These are phyloP conservation scores for Boletus sp. DNA, from an alignment of 768 basidiomycete species.

Conservation along the genomic window DNA sequence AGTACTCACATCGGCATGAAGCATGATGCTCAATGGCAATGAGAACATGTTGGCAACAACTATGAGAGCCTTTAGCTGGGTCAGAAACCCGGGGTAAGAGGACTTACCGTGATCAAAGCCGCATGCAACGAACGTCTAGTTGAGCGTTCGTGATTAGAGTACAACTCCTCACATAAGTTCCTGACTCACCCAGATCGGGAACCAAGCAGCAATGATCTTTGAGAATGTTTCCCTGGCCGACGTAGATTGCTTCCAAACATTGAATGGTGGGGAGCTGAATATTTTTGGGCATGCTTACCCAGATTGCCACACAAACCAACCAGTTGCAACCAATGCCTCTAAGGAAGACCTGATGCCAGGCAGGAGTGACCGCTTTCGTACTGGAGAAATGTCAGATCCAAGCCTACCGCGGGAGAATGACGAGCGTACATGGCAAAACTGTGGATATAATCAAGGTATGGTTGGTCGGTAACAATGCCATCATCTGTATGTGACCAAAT, in stretches of 20 bases:
- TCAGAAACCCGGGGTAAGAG: neutral
- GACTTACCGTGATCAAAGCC: conserved; percentile 64
- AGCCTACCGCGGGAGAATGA: neutral
- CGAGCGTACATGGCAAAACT: conserved; percentile 55
- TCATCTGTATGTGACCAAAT: conserved; percentile 39
- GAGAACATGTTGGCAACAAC: conserved; percentile 79
- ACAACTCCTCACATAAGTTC: neutral
- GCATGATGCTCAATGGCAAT: conserved; percentile 66
- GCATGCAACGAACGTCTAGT: conserved; percentile 65
- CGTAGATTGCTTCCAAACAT: conserved; percentile 54
- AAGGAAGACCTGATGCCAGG: conserved; percentile 71
- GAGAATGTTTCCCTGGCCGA: conserved; percentile 66
- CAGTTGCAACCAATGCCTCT: conserved; percentile 76
- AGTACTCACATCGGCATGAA: conserved; percentile 57
- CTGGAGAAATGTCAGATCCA: conserved; percentile 32
- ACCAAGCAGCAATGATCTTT: conserved; percentile 67
- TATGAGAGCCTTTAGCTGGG: conserved; percentile 19
- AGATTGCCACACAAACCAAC: conserved; percentile 70
- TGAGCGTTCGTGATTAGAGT: neutral
- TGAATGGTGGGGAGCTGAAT: neutral
- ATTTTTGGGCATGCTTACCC: conserved; percentile 44
- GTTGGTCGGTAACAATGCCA: conserved; percentile 55
- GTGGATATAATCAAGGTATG: conserved; percentile 53
- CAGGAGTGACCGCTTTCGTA: conserved; percentile 58
- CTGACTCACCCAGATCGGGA: conserved; percentile 64